A percentile compares a stretch with the other conserved stretches of the same genome.
These are phyloP conservation scores for Anthracocystis setariae DNA, from an alignment of 1,284 basidiomycete genomes.

Conservation along the genomic window DNA sequence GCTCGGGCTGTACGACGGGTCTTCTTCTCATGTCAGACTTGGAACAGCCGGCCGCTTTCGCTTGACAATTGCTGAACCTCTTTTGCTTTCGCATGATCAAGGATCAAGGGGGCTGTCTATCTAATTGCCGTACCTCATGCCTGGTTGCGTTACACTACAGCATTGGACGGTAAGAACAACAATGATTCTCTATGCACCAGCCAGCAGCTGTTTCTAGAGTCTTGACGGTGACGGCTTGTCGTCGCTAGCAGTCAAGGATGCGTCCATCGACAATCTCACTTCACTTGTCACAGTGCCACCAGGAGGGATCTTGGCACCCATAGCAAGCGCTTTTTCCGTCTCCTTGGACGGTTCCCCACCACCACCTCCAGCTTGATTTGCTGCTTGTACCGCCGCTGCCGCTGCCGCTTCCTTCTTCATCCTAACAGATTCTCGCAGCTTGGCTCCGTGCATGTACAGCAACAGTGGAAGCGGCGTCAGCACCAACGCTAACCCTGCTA, in stretches of 20 bases:
- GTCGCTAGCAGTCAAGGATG: constrained; percentile 1
- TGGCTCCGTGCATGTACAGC: constrained; percentile 34
- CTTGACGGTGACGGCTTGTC: background rate
- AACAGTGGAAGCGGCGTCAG: constrained; percentile 38
- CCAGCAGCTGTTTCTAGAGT: background rate
- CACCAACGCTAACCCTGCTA: constrained; percentile 31
- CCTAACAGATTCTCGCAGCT: constrained; percentile 25
- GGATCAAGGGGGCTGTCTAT: no score
- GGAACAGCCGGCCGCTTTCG: no score
- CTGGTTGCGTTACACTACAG: no score
- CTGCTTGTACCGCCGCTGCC: constrained; percentile 22
- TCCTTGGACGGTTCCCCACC: background rate
- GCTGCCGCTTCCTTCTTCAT: constrained; percentile 29
- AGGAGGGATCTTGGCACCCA: constrained; percentile 19
- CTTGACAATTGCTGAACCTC: no score
- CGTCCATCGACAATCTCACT: constrained; percentile 12
- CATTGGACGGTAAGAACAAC: no score
- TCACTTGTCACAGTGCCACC: constrained; percentile 10
- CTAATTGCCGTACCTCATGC: no score
- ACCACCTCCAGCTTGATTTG: background rate
- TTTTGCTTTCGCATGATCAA: no score
- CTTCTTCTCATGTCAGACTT: no score
- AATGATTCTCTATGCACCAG: no score
- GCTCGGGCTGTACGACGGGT: no score
- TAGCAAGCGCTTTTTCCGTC: background rate